Percentiles rank a stretch among this genome's conserved stretches.
Conservation (phyloP, 2,329 filamentous ascomycete species). For the Elsinoe necatrix region DNA sequence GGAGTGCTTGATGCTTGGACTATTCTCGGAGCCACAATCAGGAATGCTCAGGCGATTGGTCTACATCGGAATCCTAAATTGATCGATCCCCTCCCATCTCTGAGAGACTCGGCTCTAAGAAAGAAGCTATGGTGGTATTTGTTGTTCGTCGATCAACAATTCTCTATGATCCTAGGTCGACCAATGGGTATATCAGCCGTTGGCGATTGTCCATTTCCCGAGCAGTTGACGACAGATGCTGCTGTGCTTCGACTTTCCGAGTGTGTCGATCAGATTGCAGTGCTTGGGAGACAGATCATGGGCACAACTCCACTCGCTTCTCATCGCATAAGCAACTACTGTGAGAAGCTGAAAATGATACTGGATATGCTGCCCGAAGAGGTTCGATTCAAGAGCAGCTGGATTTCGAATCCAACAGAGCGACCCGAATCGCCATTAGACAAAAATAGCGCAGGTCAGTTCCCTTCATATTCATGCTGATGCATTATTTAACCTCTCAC, state of each 20-base stretch:
- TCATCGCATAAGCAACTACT: constrained; percentile 40
- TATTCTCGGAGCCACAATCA: constrained; percentile 41
- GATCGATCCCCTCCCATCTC: constrained; percentile 35
- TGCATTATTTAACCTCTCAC: neutral
- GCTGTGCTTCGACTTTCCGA: constrained; percentile 38
- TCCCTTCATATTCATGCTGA: neutral
- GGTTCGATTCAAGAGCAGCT: constrained; percentile 40
- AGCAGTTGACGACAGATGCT: constrained; percentile 38
- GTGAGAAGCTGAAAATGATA: constrained; percentile 35
- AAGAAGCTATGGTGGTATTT: constrained; percentile 46
- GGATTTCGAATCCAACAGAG: constrained; percentile 32
- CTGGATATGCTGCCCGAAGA: constrained; percentile 41
- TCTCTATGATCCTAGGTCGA: constrained; percentile 42
- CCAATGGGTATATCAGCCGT: constrained; percentile 43
- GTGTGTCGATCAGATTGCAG: constrained; percentile 40
- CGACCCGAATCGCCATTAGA: constrained; percentile 42
- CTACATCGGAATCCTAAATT: constrained; percentile 42
- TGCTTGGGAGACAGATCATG: constrained; percentile 41
- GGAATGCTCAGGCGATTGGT: constrained; percentile 42
- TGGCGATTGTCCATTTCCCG: constrained; percentile 41
- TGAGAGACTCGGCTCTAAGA: constrained; percentile 35
- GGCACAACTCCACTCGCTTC: constrained; percentile 36
- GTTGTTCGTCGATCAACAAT: constrained; percentile 45
- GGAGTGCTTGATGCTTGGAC: constrained; percentile 45
- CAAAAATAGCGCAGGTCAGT: constrained; percentile 38